Conservation (phyloP, 257 asterid species). For the Penstemon barbatus region DNA sequence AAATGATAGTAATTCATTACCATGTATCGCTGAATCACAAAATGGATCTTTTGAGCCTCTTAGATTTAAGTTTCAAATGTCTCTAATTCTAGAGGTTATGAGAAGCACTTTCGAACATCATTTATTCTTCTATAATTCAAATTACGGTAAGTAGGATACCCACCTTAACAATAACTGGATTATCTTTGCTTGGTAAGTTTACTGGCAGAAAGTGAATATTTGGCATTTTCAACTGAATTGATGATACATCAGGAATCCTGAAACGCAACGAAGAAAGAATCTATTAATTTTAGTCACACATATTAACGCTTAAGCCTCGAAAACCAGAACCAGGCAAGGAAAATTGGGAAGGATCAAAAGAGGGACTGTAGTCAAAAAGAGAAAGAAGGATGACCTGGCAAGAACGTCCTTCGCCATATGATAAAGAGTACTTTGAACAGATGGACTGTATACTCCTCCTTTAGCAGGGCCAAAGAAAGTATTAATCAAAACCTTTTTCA, state of each 20-base stretch:
- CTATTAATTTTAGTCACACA: slow-evolving; percentile 1
- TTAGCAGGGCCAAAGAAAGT: slow-evolving; percentile 80
- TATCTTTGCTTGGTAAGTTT: slow-evolving; percentile 80
- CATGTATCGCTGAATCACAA: not conserved
- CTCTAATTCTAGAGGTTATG: not conserved
- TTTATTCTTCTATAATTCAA: slow-evolving; percentile 6
- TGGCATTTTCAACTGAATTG: slow-evolving; percentile 81
- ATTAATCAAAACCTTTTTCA: slow-evolving; percentile 58
- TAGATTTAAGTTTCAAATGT: no score
- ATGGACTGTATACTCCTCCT: slow-evolving; percentile 89
- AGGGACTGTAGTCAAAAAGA: not conserved
- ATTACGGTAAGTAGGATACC: slow-evolving; percentile 11
- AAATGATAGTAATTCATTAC: slow-evolving; percentile 2
- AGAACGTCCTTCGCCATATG: slow-evolving; percentile 82
- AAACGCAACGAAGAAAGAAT: slow-evolving; percentile 25
- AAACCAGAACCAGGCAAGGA: not conserved
- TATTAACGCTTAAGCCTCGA: not conserved
- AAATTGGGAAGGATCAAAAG: not conserved
- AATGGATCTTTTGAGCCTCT: not conserved
- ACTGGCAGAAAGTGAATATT: slow-evolving; percentile 92
- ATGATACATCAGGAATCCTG: slow-evolving; percentile 82
- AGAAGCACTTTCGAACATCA: not conserved
- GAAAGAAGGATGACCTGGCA: slow-evolving; percentile 50
- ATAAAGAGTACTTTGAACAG: slow-evolving; percentile 90
- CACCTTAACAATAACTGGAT: slow-evolving; percentile 81